These are phyloP conservation scores for Penicillium palitans DNA, from an alignment of 2,329 filamentous ascomycete species.

Conservation along the genomic window DNA sequence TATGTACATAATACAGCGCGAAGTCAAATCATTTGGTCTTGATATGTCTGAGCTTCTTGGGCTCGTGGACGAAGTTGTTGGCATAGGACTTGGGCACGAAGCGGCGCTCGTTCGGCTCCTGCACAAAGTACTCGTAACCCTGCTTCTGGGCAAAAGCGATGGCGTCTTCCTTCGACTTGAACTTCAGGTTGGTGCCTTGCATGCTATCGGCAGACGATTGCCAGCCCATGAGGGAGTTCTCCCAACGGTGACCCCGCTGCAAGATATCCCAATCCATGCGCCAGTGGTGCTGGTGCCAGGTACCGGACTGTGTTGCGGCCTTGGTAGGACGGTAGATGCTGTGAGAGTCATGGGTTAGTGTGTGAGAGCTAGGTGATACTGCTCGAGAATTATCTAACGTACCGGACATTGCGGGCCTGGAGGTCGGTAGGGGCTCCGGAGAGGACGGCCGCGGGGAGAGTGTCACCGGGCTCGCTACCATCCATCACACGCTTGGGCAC, in stretches of 20 bases:
- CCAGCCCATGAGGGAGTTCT: constrained; percentile 98
- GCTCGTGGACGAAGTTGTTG: constrained; percentile 87
- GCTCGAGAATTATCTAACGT: constrained; percentile 36
- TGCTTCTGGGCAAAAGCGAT: constrained; percentile 97
- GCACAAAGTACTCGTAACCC: constrained; percentile 98
- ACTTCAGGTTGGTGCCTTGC: constrained; percentile 89
- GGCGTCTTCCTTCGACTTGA: constrained; percentile 91
- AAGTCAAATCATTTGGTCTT: constrained; percentile 67
- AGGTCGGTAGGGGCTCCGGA: constrained; percentile 93
- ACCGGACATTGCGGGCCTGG: constrained; percentile 92
- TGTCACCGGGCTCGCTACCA: constrained; percentile 76
- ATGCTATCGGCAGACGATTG: constrained; percentile 92
- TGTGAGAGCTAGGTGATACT: constrained; percentile 1
- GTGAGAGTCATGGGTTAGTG: constrained; percentile 19
- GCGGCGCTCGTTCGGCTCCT: constrained; percentile 88
- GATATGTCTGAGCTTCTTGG: constrained; percentile 84
- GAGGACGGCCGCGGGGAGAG: constrained; percentile 77
- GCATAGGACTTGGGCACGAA: constrained; percentile 92
- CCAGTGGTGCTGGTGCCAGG: constrained; percentile 82
- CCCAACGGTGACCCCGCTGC: constrained; percentile 91
- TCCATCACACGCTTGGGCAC: constrained; percentile 87
- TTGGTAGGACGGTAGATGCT: constrained; percentile 93
- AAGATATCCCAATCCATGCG: constrained; percentile 98
- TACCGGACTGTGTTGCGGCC: constrained; percentile 92
- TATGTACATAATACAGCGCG: constrained; percentile 42